Evolutionary conservation across 140 eudicot species (phyloP).

Genomic region (Stevia rebaudiana): DNA sequence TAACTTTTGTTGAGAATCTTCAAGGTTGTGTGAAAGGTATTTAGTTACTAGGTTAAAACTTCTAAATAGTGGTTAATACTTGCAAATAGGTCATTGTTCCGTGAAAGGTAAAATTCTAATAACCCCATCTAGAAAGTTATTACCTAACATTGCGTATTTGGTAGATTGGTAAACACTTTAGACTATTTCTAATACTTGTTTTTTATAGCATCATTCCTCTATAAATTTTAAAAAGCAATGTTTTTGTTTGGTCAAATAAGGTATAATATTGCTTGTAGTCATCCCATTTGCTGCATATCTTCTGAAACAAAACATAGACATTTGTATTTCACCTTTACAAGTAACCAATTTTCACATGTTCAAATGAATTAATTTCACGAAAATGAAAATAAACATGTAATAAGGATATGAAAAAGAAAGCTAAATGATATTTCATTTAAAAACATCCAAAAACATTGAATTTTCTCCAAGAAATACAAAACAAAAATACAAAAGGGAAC

Average conservation of each 20-base stretch:
- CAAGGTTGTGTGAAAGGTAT: too few species aligned
- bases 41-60: too few species aligned
- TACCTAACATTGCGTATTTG: conserved; percentile 22
- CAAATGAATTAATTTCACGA: not conserved
- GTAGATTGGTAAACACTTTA: not conserved
- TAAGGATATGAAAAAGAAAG: not conserved
- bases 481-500: not conserved
- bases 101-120: conserved; percentile 11
- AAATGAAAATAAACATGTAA: not conserved
- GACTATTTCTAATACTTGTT: not conserved
- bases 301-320: not conserved
- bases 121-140: conserved; percentile 9
- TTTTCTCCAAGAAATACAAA: conserved; percentile 1
- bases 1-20: too few species aligned
- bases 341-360: not conserved
- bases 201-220: not conserved
- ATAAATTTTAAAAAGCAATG: not conserved
- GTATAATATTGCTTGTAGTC: not conserved
- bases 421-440: not conserved
- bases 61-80: too few species aligned
- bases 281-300: not conserved
- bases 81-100: not conserved
- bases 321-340: not conserved
- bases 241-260: conserved; percentile 10
- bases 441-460: not conserved